Base-by-base conservation (phyloP, 75 land plant genomes). In the Selaginella tamariscina region DNA sequence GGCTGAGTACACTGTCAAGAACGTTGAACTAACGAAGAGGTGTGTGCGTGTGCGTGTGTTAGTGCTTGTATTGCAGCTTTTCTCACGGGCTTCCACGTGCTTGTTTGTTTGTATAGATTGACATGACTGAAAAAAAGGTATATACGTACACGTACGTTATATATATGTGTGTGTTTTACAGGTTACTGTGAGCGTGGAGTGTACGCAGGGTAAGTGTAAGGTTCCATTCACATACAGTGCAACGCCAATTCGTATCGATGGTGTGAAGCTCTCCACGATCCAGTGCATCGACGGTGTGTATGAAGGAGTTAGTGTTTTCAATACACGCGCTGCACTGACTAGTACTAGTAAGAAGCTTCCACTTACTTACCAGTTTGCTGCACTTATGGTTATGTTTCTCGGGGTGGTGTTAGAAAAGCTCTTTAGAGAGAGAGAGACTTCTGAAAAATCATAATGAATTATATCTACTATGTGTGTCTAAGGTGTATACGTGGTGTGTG, bases 301-400 rank as follows among this genome's bases (percentile, higher is more conserved):
- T 31, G 66, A 65, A 29, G 66, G 66, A 1, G 66, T 65, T 27
- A 65, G 29, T 31, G 66, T 29, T 2, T 65, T 65, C 30, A 29
- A 30, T 31, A 65, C 29, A 23, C 2, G 30, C 2, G 66, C 49
- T 15, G 49, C 15, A 15, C 11, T 39, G 49, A 39, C 49, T 5
- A 39, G 49, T 15, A 15, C 49, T 5, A 5, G 15, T 15, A 5
- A 15, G 11, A 39, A 39, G 49, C 49, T 5, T 15, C 49, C 49
- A 39, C 49, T 39, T 39, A 39, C 49, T 39, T 39, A 15, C 49
- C 49, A 5, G 49, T 39, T 5, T 39, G 49, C 49, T 39, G 49
- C 49, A 5, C 49, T 15, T 39, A n/a, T n/a, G n/a, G n/a, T n/a
- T n/a, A n/a, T n/a, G n/a, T n/a, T n/a, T n/a, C n/a, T n/a, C n/a